Conservation (phyloP, 352 stramenopile species). For the Pythium insidiosum region DNA sequence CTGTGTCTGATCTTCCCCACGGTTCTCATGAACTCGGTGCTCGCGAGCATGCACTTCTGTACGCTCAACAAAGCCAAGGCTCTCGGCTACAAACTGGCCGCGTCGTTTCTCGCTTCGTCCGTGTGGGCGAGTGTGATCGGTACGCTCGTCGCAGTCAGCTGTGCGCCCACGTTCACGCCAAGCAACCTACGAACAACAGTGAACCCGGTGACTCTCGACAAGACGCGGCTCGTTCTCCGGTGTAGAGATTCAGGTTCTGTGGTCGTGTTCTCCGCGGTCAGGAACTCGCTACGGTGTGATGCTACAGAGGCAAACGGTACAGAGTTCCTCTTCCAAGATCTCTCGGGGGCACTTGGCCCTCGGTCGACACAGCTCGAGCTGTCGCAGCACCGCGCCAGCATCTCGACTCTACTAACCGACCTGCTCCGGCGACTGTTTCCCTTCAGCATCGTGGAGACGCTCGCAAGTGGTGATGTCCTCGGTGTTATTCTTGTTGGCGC, state of each 20-base stretch:
- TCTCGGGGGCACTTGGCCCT: conserved; percentile 20
- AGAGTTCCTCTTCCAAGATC: conserved; percentile 37
- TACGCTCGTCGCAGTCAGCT: conserved; percentile 27
- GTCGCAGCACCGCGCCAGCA: too few species aligned
- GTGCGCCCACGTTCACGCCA: conserved; percentile 22
- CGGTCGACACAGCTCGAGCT: conserved; percentile 1
- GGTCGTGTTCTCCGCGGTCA: too few species aligned
- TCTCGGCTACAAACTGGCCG: conserved; percentile 18
- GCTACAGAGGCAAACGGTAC: conserved; percentile 23
- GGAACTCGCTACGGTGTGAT: conserved; percentile 18
- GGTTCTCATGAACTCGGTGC: conserved; percentile 29
- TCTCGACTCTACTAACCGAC: conserved; percentile 3
- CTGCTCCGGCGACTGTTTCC: conserved; percentile 15
- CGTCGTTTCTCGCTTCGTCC: conserved; percentile 27
- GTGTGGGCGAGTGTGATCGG: conserved; percentile 40
- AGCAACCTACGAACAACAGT: conserved; percentile 8
- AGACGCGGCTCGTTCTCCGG: too few species aligned
- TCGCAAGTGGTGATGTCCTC: conserved; percentile 12
- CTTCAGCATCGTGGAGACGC: conserved; percentile 4
- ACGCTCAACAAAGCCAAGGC: conserved; percentile 27
- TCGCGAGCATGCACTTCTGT: conserved; percentile 35
- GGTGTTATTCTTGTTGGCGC: conserved; percentile 13
- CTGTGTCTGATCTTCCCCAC: conserved; percentile 32
- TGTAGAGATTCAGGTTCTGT: too few species aligned
- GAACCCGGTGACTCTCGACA: conserved; percentile 2